Conservation (phyloP, 768 basidiomycete species). For the Dacryopinax spathularia region DNA sequence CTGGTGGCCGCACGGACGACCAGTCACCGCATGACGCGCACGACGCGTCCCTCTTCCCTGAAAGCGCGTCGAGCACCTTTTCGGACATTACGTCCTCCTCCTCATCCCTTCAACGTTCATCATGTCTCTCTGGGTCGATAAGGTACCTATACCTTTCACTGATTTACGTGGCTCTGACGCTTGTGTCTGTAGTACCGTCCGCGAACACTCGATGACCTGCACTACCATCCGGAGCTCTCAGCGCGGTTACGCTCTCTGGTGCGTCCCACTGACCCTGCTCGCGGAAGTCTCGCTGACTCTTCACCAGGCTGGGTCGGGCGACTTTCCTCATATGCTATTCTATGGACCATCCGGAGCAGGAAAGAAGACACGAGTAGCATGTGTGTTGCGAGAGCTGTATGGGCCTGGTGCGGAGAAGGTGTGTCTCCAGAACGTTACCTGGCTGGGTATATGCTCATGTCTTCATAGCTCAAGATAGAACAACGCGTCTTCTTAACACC, state of each 20-base stretch:
- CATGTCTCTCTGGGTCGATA: slow-evolving; percentile 53
- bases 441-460: background rate
- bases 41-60: background rate
- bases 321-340: slow-evolving; percentile 96
- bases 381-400: slow-evolving; percentile 76
- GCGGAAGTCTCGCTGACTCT: too few relatives aligned
- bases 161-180: background rate
- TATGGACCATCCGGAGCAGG: slow-evolving; percentile 95
- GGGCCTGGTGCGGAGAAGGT: slow-evolving; percentile 90
- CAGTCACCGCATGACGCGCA: background rate
- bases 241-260: slow-evolving; percentile 67
- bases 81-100: background rate
- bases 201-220: slow-evolving; percentile 63
- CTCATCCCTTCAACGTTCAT: background rate
- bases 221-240: slow-evolving; percentile 76
- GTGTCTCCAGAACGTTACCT: slow-evolving; percentile 11
- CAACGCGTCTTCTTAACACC: slow-evolving; percentile 92
- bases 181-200: slow-evolving; percentile 61
- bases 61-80: background rate
- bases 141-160: slow-evolving; percentile 21
- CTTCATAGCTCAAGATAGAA: slow-evolving; percentile 79
- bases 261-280: slow-evolving; percentile 9
- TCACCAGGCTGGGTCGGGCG: slow-evolving; percentile 66
- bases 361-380: slow-evolving; percentile 92
- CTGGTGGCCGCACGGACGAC: background rate